phyloP scores from a whole-genome alignment of 2,329 filamentous ascomycete species.

The Penicillium griseofulvum region DNA sequence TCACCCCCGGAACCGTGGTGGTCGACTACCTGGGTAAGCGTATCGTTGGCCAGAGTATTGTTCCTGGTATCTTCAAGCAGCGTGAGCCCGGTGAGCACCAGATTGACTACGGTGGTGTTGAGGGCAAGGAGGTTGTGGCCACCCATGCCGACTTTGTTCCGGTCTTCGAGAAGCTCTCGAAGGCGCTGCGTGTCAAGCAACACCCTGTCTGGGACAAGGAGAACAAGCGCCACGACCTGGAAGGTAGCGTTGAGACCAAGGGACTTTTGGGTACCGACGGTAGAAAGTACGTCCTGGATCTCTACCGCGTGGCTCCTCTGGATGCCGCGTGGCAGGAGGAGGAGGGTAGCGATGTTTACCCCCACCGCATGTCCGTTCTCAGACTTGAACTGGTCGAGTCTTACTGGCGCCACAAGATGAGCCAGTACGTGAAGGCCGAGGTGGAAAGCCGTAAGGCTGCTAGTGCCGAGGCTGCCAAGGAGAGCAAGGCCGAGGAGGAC shows the following conservation, averaged over 20 bases:
- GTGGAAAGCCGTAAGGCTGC: constrained; percentile 60
- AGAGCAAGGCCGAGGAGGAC: constrained; percentile 39
- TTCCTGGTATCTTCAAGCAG: constrained; percentile 98
- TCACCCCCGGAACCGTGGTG: constrained; percentile 93
- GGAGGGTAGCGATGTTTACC: constrained; percentile 64
- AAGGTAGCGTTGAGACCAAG: constrained; percentile 96
- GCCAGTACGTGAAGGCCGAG: constrained; percentile 81
- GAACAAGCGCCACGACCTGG: constrained; percentile 80
- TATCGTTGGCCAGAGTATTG: constrained; percentile 95
- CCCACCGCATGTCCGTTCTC: constrained; percentile 93
- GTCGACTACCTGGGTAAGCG: constrained; percentile 97
- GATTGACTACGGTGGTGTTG: constrained; percentile 97
- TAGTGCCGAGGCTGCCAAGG: constrained; percentile 39
- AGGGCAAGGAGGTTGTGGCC: constrained; percentile 93
- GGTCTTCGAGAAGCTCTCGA: constrained; percentile 86
- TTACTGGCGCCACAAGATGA: constrained; percentile 80
- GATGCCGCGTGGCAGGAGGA: constrained; percentile 91
- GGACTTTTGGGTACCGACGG: constrained; percentile 95
- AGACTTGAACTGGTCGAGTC: constrained; percentile 85
- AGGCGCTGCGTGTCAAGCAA: constrained; percentile 85
- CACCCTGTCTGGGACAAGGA: constrained; percentile 99
- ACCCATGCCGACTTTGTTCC: constrained; percentile 81
- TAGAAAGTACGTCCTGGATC: constrained; percentile 92
- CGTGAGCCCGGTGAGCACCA: constrained; percentile 96
- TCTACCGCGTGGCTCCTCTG: constrained; percentile 90